These are phyloP conservation scores for Jacaranda mimosifolia DNA, from an alignment of 257 asterid species.

Conservation along the genomic window DNA sequence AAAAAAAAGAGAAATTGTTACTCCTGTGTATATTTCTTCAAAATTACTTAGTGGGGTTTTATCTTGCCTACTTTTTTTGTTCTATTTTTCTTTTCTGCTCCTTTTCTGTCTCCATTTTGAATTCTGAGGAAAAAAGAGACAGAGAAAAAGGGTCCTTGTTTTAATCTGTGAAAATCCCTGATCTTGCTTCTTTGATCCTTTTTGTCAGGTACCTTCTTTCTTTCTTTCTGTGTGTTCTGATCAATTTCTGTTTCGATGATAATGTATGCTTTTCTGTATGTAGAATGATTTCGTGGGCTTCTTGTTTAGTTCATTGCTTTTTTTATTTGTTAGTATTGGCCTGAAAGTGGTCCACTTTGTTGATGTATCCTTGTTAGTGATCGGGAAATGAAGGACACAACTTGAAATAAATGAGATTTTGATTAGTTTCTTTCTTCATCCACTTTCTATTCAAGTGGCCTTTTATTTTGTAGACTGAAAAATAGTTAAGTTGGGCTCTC, in stretches of 20 bases:
- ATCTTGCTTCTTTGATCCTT: slow-evolving; percentile 13
- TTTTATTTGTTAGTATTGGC: background rate
- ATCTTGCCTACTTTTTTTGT: slow-evolving; percentile 11
- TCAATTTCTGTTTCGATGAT: background rate
- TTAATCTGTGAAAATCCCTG: background rate
- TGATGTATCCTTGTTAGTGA: slow-evolving; percentile 27
- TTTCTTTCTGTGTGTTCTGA: background rate
- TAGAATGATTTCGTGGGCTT: background rate
- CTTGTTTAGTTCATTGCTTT: background rate
- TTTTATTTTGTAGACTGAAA: slow-evolving; percentile 1
- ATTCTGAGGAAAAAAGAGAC: background rate
- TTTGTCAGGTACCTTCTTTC: slow-evolving; percentile 16
- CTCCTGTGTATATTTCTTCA: slow-evolving; percentile 17
- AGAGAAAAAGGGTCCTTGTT: background rate
- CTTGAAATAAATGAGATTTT: background rate
- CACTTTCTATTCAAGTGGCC: slow-evolving; percentile 10
- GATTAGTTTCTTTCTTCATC: slow-evolving; percentile 10
- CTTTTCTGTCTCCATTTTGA: background rate
- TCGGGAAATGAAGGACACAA: slow-evolving; percentile 27
- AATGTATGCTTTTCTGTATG: background rate
- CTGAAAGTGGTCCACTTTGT: slow-evolving; percentile 33
- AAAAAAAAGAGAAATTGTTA: background rate
- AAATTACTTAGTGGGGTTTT: background rate
- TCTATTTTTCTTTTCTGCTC: slow-evolving; percentile 2
- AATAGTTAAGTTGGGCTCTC: background rate